Conservation (phyloP, 306 rosid genomes). For the Senna tora region DNA sequence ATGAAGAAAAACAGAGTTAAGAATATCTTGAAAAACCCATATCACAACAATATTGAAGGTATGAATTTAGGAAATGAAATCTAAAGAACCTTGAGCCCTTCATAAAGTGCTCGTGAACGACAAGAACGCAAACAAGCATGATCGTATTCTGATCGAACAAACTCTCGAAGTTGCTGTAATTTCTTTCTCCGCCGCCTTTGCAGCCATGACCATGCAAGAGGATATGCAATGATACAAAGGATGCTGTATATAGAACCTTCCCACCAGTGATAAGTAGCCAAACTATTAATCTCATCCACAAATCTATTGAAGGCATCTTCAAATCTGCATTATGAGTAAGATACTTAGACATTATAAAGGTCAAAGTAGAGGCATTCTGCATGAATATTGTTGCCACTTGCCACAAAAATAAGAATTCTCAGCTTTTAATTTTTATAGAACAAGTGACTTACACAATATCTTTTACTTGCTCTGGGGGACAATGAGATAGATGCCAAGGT, state of each 20-base stretch:
- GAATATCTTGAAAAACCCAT: background rate
- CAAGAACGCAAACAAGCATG: conserved; percentile 95
- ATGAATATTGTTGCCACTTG: conserved; percentile 21
- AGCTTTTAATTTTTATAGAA: conserved; percentile 40
- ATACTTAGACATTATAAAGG: conserved; percentile 26
- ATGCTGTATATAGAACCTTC: conserved; percentile 91
- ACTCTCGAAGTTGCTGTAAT: conserved; percentile 83
- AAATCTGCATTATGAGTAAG: conserved; percentile 62
- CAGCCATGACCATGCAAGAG: conserved; percentile 98
- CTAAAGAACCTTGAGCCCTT: conserved; percentile 82
- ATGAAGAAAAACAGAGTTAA: conserved; percentile 1
- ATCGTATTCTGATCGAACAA: conserved; percentile 96
- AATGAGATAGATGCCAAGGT: conserved; percentile 97
- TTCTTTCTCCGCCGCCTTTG: conserved; percentile 84
- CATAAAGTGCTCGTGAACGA: conserved; percentile 98
- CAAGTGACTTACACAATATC: conserved; percentile 81
- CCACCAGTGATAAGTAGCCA: conserved; percentile 97
- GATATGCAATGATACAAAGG: conserved; percentile 76
- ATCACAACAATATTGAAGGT: background rate
- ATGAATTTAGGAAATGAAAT: conserved; percentile 25
- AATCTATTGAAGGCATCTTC: conserved; percentile 92
- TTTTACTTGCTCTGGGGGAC: conserved; percentile 93
- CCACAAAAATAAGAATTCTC: conserved; percentile 36
- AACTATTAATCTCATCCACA: conserved; percentile 88
- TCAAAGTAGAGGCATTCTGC: conserved; percentile 32